Percentiles rank a stretch among this genome's conserved stretches.
Evolutionary conservation across 2,329 filamentous ascomycete genomes (phyloP).

Genomic region (Polychaeton citri): DNA sequence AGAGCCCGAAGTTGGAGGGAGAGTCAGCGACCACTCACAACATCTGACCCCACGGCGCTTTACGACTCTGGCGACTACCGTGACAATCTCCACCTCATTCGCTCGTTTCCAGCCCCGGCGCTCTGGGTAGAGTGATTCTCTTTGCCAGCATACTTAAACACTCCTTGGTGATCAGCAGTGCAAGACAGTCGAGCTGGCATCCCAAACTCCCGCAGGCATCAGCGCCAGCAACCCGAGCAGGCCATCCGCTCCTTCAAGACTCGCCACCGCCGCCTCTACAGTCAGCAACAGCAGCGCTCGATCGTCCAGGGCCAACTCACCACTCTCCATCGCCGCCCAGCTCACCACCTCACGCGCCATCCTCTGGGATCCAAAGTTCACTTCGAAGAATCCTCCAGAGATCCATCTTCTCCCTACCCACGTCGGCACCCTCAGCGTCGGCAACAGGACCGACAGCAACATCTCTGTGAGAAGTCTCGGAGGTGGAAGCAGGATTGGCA

Average conservation of each 20-base stretch:
- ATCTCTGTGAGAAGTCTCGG: constrained; percentile 36
- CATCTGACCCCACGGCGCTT: too few relatives aligned
- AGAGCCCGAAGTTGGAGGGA: too few relatives aligned
- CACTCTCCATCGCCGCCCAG: constrained; percentile 29
- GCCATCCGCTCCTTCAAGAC: neutral
- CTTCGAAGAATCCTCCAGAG: constrained; percentile 29
- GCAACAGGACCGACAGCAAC: constrained; percentile 36
- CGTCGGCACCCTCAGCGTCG: constrained; percentile 34
- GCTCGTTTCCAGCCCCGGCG: too few relatives aligned
- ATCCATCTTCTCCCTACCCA: constrained; percentile 33
- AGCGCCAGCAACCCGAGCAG: neutral
- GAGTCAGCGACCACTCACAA: too few relatives aligned
- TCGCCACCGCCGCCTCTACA: neutral
- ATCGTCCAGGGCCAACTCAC: constrained; percentile 8
- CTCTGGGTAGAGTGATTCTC: too few relatives aligned
- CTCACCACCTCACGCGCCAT: constrained; percentile 36
- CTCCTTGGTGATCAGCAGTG: too few relatives aligned
- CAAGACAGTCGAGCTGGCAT: constrained; percentile 1
- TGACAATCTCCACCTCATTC: too few relatives aligned
- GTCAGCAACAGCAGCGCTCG: neutral
- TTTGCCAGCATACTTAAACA: too few relatives aligned
- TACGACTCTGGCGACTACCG: too few relatives aligned
- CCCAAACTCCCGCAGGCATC: neutral
- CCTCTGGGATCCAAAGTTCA: constrained; percentile 37
- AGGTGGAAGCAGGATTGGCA: constrained; percentile 26